Conservation (phyloP, 2,329 filamentous ascomycete genomes). For the Cadophora gregata region DNA sequence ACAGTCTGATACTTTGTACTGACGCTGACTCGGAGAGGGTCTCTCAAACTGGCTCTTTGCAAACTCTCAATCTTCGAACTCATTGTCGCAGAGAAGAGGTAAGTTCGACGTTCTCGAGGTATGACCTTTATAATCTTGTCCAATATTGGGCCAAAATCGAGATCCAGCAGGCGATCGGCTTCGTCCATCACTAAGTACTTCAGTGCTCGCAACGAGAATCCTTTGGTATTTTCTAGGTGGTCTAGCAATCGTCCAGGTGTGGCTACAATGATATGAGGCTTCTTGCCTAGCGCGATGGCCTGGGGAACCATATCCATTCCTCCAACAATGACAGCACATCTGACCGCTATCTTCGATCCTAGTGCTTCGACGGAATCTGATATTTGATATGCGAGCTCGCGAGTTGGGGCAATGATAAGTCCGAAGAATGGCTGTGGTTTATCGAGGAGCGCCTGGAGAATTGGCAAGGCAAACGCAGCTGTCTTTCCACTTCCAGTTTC, state of each 20-base stretch:
- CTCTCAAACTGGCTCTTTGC: slow-evolving; percentile 85
- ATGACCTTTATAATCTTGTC: slow-evolving; percentile 93
- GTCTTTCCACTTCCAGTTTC: slow-evolving; percentile 98
- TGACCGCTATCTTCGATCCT: slow-evolving; percentile 85
- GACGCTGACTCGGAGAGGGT: slow-evolving; percentile 83
- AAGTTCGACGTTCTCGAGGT: slow-evolving; percentile 78
- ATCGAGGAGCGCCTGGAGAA: slow-evolving; percentile 88
- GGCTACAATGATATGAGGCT: slow-evolving; percentile 91
- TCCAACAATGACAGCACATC: slow-evolving; percentile 85
- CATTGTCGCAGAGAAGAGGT: slow-evolving; percentile 94
- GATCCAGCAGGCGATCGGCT: slow-evolving; percentile 87
- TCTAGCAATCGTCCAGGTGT: slow-evolving; percentile 90
- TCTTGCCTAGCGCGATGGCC: slow-evolving; percentile 89
- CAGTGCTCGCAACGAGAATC: slow-evolving; percentile 81
- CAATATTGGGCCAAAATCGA: slow-evolving; percentile 91
- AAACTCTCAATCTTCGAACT: slow-evolving; percentile 91
- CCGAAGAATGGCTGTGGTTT: slow-evolving; percentile 85
- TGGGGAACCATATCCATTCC: slow-evolving; percentile 97
- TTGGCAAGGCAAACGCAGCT: slow-evolving; percentile 90
- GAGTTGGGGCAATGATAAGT: slow-evolving; percentile 90
- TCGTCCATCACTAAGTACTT: slow-evolving; percentile 96
- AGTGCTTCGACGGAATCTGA: slow-evolving; percentile 86
- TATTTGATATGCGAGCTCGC: slow-evolving; percentile 93
- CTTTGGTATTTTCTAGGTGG: slow-evolving; percentile 95
- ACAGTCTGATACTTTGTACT: slow-evolving; percentile 90